These are phyloP conservation scores for Bipolaris cookei DNA, from an alignment of 2,329 filamentous ascomycete species.

Conservation along the genomic window DNA sequence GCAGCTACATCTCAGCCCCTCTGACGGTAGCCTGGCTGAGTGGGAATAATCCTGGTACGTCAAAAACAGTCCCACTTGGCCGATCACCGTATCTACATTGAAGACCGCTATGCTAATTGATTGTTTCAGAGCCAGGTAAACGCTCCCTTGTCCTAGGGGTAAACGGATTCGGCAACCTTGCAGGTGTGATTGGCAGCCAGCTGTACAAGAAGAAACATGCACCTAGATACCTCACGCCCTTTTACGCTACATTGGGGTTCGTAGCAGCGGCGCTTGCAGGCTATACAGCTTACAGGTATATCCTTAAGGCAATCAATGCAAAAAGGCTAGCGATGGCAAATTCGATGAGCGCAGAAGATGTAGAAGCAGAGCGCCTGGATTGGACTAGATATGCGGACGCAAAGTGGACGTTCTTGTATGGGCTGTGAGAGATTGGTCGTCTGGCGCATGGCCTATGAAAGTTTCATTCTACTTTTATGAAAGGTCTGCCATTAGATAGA, in stretches of 20 bases:
- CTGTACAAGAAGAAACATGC: conserved; percentile 27
- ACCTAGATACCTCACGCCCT: conserved; percentile 26
- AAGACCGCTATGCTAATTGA: background rate
- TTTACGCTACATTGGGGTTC: conserved; percentile 33
- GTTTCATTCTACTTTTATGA: background rate
- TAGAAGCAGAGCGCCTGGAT: conserved; percentile 28
- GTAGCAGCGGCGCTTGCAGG: conserved; percentile 28
- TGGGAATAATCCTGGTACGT: conserved; percentile 29
- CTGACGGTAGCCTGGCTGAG: conserved; percentile 35
- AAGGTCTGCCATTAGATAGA: background rate
- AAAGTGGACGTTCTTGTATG: conserved; percentile 37
- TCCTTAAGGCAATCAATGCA: conserved; percentile 23
- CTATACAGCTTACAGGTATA: conserved; percentile 29
- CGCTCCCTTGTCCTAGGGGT: conserved; percentile 29
- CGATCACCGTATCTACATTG: background rate
- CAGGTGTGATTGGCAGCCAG: conserved; percentile 31
- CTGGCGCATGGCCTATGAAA: background rate
- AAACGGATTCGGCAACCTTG: conserved; percentile 36
- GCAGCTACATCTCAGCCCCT: conserved; percentile 32
- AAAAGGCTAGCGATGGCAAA: conserved; percentile 20
- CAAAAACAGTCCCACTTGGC: background rate
- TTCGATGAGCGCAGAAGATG: conserved; percentile 16
- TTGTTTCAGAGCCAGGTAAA: conserved; percentile 21
- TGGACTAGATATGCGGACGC: conserved; percentile 28
- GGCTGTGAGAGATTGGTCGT: conserved; percentile 13